A percentile compares a stretch with the other conserved stretches of the same genome.
Conservation (phyloP, 345 rosid species). For the Mercurialis annua region DNA sequence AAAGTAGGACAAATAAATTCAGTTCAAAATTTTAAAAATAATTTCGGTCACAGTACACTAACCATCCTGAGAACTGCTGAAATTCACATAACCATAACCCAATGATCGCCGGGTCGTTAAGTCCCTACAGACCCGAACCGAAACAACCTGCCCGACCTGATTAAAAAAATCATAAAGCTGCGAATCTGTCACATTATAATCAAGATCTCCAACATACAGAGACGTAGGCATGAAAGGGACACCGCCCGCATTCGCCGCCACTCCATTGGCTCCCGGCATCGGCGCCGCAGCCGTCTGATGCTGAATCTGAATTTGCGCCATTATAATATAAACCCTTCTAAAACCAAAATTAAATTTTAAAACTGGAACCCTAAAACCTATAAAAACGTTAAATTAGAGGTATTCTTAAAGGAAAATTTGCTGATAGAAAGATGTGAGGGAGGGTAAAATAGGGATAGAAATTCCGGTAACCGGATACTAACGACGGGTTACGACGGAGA, state of each 20-base stretch:
- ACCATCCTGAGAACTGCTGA: too few species aligned
- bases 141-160: too few species aligned
- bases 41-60: too few species aligned
- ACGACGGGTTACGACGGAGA: slow-evolving; percentile 27
- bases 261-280: slow-evolving; percentile 23
- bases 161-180: too few species aligned
- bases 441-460: slow-evolving; percentile 26
- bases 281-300: slow-evolving; percentile 40
- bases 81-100: too few species aligned
- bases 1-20: too few species aligned
- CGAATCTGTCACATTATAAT: too few species aligned
- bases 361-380: background rate
- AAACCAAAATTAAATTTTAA: too few species aligned
- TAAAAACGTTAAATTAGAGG: background rate
- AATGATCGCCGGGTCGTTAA: too few species aligned
- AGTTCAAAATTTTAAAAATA: too few species aligned
- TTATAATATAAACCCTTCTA: background rate
- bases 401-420: background rate
- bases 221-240: slow-evolving; percentile 23
- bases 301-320: slow-evolving; percentile 30
- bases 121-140: too few species aligned
- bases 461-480: slow-evolving; percentile 35
- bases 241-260: slow-evolving; percentile 17
- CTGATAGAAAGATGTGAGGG: slow-evolving; percentile 17
- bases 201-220: too few species aligned